phyloP scores from a whole-genome alignment of 768 basidiomycete genomes.

The Mycena albidolilacea region DNA sequence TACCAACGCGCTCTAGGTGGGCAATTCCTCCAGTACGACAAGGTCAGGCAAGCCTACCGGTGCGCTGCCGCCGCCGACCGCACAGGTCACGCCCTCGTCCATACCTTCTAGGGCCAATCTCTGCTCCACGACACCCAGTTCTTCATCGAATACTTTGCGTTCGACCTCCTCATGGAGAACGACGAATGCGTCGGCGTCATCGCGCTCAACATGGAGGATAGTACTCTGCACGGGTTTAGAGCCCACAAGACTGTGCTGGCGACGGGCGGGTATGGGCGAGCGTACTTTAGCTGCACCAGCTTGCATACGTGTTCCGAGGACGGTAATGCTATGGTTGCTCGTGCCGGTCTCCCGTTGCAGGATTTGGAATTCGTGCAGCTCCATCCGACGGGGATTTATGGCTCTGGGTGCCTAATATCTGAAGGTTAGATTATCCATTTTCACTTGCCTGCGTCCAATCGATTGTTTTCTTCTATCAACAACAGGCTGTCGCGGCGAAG shows the following conservation, averaged over 20 bases:
- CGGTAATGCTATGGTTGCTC: conserved; percentile 97
- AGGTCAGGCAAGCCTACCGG: conserved; percentile 99
- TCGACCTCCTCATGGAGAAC: conserved; percentile 98
- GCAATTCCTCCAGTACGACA: conserved; percentile 96
- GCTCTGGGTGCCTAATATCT: conserved; percentile 98
- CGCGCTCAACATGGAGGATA: conserved; percentile 99
- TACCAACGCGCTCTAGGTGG: conserved; percentile 99
- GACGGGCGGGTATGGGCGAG: conserved; percentile 97
- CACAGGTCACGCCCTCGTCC: conserved; percentile 97
- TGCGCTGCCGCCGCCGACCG: conserved; percentile 99
- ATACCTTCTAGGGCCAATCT: conserved; percentile 99
- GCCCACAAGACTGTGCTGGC: conserved; percentile 98
- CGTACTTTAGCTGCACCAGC: conserved; percentile 98
- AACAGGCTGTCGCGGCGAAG: conserved; percentile 96
- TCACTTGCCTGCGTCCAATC: background rate
- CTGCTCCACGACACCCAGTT: conserved; percentile 99
- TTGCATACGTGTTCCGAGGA: conserved; percentile 99
- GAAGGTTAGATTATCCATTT: conserved; percentile 77
- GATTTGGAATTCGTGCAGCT: conserved; percentile 99
- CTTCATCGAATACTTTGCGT: conserved; percentile 99
- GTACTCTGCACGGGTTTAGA: conserved; percentile 98
- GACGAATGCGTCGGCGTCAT: conserved; percentile 99
- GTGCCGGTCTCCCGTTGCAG: conserved; percentile 96
- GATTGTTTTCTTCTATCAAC: background rate
- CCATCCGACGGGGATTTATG: conserved; percentile 99